Conservation (phyloP, 352 stramenopile species). For the Globisporangium canariense region DNA sequence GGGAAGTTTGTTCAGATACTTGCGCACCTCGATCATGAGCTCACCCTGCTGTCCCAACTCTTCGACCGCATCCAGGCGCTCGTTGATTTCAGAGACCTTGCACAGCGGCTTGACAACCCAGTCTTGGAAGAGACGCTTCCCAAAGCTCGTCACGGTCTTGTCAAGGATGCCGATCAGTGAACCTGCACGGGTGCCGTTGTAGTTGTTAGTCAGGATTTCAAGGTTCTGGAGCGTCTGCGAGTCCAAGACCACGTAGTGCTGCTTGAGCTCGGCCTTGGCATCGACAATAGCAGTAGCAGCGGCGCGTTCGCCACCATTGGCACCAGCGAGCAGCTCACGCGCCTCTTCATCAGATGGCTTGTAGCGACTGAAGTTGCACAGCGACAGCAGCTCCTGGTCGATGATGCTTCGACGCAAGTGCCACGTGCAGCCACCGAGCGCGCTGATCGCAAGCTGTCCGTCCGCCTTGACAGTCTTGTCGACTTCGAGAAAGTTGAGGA, state of each 20-base stretch:
- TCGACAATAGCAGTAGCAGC: slow-evolving; percentile 15
- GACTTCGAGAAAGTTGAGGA: slow-evolving; percentile 64
- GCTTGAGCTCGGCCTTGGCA: slow-evolving; percentile 52
- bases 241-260: slow-evolving; percentile 94
- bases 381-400: slow-evolving; percentile 75
- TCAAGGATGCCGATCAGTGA: slow-evolving; percentile 92
- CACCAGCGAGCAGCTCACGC: slow-evolving; percentile 13
- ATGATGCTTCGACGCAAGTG: slow-evolving; percentile 78
- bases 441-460: slow-evolving; percentile 59
- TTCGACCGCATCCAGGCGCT: slow-evolving; percentile 94
- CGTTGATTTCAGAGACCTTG: slow-evolving; percentile 92
- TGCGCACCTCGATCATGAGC: slow-evolving; percentile 76
- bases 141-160: slow-evolving; percentile 93
- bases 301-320: background rate
- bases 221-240: slow-evolving; percentile 97
- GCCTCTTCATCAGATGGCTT: slow-evolving; percentile 73
- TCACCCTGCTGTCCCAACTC: slow-evolving; percentile 85
- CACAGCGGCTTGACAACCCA: slow-evolving; percentile 98
- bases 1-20: slow-evolving; percentile 87
- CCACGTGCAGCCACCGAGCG: slow-evolving; percentile 76
- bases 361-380: slow-evolving; percentile 78
- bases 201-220: slow-evolving; percentile 92
- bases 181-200: slow-evolving; percentile 85
- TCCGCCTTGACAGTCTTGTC: slow-evolving; percentile 64
- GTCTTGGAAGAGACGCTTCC: slow-evolving; percentile 92